A percentile compares a stretch with the other conserved stretches of the same genome.
Evolutionary conservation across 1,284 basidiomycete species (phyloP).

Genomic region (Tilletia walkeri): DNA sequence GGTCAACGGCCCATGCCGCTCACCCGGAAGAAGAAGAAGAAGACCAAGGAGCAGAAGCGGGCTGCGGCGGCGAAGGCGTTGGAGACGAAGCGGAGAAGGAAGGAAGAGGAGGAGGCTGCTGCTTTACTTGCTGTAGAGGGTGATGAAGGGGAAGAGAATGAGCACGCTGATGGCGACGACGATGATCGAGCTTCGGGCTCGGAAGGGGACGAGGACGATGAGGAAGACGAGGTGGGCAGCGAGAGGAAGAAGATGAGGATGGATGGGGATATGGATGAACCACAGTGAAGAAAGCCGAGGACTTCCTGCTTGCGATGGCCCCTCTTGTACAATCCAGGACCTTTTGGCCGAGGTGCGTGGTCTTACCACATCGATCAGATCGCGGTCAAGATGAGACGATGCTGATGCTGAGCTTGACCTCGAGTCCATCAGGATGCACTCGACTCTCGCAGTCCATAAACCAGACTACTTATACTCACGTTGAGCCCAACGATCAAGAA

Average conservation of each 20-base stretch:
- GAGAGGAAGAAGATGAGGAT: background rate
- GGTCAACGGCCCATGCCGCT: conserved; percentile 10
- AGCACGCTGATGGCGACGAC: background rate
- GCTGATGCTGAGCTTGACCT: no score
- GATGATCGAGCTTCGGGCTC: background rate
- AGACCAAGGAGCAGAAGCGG: conserved; percentile 16
- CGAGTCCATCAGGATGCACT: no score
- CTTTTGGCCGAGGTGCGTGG: no score
- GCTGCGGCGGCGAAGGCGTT: conserved; percentile 10
- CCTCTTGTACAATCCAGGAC: no score
- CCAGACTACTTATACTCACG: no score
- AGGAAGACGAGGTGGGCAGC: background rate
- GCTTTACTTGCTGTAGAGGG: conserved; percentile 5
- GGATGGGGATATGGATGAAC: no score
- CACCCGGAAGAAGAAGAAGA: conserved; percentile 3
- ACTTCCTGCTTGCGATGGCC: no score
- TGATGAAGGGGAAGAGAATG: background rate
- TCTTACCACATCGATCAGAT: no score
- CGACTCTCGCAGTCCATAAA: no score
- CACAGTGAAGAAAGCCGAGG: no score
- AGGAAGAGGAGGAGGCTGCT: conserved; percentile 13
- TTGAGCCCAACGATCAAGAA: no score
- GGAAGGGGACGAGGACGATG: conserved; percentile 2
- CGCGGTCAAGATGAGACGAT: no score
- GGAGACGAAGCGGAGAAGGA: conserved; percentile 14